Percentiles rank a stretch among this genome's conserved stretches.
phyloP scores from a whole-genome alignment of 225 moss, liverwort and hornwort genomes.

The Thuidium tamariscinum region DNA sequence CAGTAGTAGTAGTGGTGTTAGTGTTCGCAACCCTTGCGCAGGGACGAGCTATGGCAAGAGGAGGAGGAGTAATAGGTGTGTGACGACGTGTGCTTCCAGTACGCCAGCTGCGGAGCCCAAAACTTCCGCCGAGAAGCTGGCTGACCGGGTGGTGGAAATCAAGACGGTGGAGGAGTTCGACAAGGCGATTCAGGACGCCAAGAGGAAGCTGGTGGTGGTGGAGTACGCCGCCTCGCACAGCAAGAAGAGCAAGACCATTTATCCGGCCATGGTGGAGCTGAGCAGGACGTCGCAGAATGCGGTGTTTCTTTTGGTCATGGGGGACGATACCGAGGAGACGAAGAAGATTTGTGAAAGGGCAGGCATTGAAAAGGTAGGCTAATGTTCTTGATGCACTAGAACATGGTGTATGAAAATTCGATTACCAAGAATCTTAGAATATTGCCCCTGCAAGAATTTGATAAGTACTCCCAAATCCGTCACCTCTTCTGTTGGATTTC shows the following conservation, averaged over 20 bases:
- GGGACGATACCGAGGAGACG: conserved; percentile 70
- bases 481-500: not conserved
- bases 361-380: conserved; percentile 40
- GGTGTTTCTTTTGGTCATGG: conserved; percentile 79
- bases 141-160: conserved; percentile 61
- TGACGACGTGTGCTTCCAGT: not conserved
- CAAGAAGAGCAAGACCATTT: conserved; percentile 51
- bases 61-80: not conserved
- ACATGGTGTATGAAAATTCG: not conserved
- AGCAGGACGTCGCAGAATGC: conserved; percentile 71
- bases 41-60: not conserved
- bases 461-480: not conserved
- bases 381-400: not conserved
- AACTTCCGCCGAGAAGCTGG: not conserved
- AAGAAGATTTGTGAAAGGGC: conserved; percentile 59
- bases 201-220: conserved; percentile 81
- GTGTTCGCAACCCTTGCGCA: not conserved
- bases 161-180: conserved; percentile 57
- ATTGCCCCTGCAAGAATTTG: not conserved
- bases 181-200: conserved; percentile 48
- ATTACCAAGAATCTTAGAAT: not conserved
- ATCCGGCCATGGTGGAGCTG: conserved; percentile 92
- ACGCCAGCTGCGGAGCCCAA: conserved; percentile 6
- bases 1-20: not conserved
- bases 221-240: conserved; percentile 79